These are phyloP conservation scores for Fusarium buharicum DNA, from an alignment of 2,329 filamentous ascomycete species.

Conservation along the genomic window DNA sequence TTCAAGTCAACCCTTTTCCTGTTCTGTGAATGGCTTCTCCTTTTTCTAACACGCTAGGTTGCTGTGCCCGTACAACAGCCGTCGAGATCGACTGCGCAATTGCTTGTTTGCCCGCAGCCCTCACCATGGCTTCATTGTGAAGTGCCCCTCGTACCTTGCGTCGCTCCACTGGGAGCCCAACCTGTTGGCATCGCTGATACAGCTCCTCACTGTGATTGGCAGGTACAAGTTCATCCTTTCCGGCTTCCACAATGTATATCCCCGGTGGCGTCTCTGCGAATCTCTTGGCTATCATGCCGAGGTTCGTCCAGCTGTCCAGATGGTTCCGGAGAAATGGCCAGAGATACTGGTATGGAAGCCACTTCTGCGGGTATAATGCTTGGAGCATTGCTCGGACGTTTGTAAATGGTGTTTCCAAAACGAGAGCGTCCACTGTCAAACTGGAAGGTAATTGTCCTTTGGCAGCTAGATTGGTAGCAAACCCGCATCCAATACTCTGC, in stretches of 20 bases:
- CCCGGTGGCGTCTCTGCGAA: conserved; percentile 46
- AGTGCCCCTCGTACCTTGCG: conserved; percentile 60
- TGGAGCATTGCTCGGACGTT: conserved; percentile 76
- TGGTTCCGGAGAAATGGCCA: conserved; percentile 77
- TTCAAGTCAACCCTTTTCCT: conserved; percentile 23
- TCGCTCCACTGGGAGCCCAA: conserved; percentile 59
- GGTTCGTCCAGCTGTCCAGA: conserved; percentile 64
- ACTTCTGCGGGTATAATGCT: conserved; percentile 79
- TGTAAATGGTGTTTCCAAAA: conserved; percentile 81
- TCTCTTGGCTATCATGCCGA: conserved; percentile 55
- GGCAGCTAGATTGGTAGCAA: conserved; percentile 70
- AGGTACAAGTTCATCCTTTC: conserved; percentile 69
- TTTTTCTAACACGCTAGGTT: conserved; percentile 13
- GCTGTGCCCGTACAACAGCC: conserved; percentile 37
- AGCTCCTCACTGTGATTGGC: conserved; percentile 60
- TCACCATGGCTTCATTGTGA: conserved; percentile 66
- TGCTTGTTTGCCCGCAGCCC: conserved; percentile 46
- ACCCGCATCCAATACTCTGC: conserved; percentile 78
- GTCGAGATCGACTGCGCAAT: conserved; percentile 44
- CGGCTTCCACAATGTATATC: conserved; percentile 65
- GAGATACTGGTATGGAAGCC: conserved; percentile 81
- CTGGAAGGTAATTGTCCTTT: conserved; percentile 49
- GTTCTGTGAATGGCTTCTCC: conserved; percentile 1
- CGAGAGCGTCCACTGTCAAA: conserved; percentile 59
- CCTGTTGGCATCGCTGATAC: conserved; percentile 58